Base-by-base conservation (phyloP, 2,329 filamentous ascomycete genomes). In the Monosporascus ibericus region DNA sequence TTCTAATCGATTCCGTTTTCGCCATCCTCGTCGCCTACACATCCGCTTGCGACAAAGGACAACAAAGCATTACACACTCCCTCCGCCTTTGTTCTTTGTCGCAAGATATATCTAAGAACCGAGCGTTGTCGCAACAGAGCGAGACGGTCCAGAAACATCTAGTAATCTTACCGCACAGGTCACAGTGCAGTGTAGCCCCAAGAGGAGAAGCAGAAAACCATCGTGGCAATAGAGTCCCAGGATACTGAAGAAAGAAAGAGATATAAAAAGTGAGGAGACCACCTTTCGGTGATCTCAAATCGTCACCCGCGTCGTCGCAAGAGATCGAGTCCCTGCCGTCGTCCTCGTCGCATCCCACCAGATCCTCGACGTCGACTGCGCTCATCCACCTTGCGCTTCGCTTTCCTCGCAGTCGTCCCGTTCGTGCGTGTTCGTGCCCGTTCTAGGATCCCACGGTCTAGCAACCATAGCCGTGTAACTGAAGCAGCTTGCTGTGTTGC, bases 401-500 rank as follows among this genome's bases (percentile, higher is more conserved):
- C 52, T 58, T 58, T 44, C 56, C 51, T 51, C 48, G 51, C 60
- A 52, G 60, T 60, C 57, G 54, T 56, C 54, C 48, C 58, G 56
- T 55, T 58, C 42, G 57, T 56, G 48, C 55, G 60, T 64, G 62
- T 64, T 60, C 60, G 57, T 61, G 54, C 49, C 49, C 39, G 55
- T 56, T 52, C 55, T 60, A 58, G 42, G 24, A 25, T 68, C 59
- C 61, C 65, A 59, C 66, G 57, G 67, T 68, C 65, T 60, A 52
- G 60, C 62, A 62, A 64, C 61, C 56, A 55, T 49, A 48, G 39
- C 50, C 54, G 56, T 61, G 51, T 52, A 60, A 58, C 56, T 49
- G 51, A 50, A 64, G 55, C 58, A 53, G 50, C 47, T 53, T 46
- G 42, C 60, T 64, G 57, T 58, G 60, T 68, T 73, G 72, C 75